Evolutionary conservation across 2,329 filamentous ascomycete genomes (phyloP).

Genomic region (Niveomyces coronatus): DNA sequence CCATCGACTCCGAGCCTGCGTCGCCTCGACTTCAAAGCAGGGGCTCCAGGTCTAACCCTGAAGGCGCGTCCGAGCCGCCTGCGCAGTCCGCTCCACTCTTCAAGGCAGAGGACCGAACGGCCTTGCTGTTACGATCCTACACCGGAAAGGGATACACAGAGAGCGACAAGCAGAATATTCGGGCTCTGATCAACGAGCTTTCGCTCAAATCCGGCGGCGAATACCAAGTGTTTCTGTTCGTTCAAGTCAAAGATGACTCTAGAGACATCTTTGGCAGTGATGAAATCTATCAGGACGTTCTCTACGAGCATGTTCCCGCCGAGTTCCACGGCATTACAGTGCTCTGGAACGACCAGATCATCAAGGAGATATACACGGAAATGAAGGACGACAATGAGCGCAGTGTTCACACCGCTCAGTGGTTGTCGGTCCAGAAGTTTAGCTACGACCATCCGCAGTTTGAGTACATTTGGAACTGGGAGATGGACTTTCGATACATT

Average conservation of each 20-base stretch:
- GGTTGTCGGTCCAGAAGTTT: slow-evolving; percentile 67
- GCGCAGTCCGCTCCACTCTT: slow-evolving; percentile 14
- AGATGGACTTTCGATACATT: slow-evolving; percentile 69
- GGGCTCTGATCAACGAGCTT: slow-evolving; percentile 69
- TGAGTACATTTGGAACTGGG: slow-evolving; percentile 80
- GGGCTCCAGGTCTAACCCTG: neutral
- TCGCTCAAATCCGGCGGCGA: slow-evolving; percentile 66
- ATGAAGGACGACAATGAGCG: slow-evolving; percentile 51
- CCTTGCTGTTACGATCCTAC: slow-evolving; percentile 67
- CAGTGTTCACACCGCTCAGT: slow-evolving; percentile 52
- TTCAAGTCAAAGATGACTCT: slow-evolving; percentile 61
- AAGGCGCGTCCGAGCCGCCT: neutral
- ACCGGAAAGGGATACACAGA: slow-evolving; percentile 65
- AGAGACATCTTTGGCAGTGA: slow-evolving; percentile 49
- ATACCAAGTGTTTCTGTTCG: slow-evolving; percentile 69
- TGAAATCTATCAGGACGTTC: slow-evolving; percentile 46
- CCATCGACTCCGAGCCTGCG: neutral
- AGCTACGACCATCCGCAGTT: slow-evolving; percentile 67
- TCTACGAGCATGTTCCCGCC: slow-evolving; percentile 52
- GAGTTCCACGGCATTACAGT: slow-evolving; percentile 64
- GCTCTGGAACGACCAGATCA: slow-evolving; percentile 64
- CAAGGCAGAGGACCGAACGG: slow-evolving; percentile 47
- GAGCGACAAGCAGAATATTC: slow-evolving; percentile 69
- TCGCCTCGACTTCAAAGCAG: neutral
- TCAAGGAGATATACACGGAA: slow-evolving; percentile 66